Conservation (phyloP, 371 early-diverging fungal species). For the Mortierella sp. region DNA sequence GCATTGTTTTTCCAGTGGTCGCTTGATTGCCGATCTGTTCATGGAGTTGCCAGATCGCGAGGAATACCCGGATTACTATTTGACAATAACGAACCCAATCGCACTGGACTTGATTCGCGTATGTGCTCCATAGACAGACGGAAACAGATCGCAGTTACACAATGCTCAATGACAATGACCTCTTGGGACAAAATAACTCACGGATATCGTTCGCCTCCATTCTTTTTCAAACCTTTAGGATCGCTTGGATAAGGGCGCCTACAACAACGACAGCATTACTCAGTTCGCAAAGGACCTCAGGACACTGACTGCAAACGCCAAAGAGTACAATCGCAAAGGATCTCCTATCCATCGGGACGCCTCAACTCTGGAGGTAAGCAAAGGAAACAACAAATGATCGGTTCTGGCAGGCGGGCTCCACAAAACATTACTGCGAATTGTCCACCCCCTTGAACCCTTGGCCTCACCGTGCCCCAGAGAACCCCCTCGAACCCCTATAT, state of each 20-base stretch:
- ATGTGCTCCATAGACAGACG: not conserved
- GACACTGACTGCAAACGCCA: constrained; percentile 85
- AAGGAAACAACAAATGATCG: not conserved
- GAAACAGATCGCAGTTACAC: not conserved
- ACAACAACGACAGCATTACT: constrained; percentile 61
- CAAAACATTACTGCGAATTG: not conserved
- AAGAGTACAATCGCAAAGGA: constrained; percentile 84
- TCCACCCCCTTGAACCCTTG: constrained; percentile 71
- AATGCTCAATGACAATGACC: not conserved
- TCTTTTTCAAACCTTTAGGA: constrained; percentile 25
- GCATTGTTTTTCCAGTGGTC: constrained; percentile 62
- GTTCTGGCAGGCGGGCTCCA: too few relatives aligned
- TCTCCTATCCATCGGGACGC: constrained; percentile 85
- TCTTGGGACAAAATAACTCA: not conserved
- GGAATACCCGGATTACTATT: constrained; percentile 94
- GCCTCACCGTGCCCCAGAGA: constrained; percentile 11
- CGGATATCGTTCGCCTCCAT: not conserved
- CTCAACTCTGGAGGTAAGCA: constrained; percentile 68
- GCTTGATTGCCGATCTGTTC: constrained; percentile 81
- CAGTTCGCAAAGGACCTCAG: constrained; percentile 77
- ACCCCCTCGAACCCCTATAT: not conserved
- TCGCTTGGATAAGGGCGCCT: constrained; percentile 65
- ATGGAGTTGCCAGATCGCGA: constrained; percentile 80
- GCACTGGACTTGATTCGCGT: constrained; percentile 69
- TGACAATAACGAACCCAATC: constrained; percentile 86